phyloP scores from a whole-genome alignment of 371 early-diverging fungal genomes.

The Gilbertella persicaria region DNA sequence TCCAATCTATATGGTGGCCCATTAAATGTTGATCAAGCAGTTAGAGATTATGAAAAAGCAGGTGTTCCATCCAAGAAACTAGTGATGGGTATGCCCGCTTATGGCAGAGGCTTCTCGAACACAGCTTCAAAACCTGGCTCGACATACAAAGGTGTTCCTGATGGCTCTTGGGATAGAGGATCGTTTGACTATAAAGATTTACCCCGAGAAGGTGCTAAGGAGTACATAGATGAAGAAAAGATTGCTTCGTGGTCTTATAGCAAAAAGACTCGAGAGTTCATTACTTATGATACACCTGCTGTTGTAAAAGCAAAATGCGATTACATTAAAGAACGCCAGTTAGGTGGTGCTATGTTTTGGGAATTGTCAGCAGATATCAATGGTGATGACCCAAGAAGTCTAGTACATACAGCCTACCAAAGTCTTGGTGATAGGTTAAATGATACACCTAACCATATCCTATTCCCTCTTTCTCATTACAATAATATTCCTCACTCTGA shows the following conservation, averaged over 20 bases:
- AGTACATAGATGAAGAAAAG: constrained; percentile 66
- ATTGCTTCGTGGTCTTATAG: constrained; percentile 80
- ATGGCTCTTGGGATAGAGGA: constrained; percentile 86
- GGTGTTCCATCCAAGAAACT: constrained; percentile 25
- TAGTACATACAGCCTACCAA: constrained; percentile 42
- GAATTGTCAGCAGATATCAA: constrained; percentile 68
- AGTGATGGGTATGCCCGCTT: constrained; percentile 25
- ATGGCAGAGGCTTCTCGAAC: constrained; percentile 66
- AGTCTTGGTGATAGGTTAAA: constrained; percentile 24
- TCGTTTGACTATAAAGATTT: constrained; percentile 75
- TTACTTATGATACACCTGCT: constrained; percentile 82
- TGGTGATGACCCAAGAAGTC: constrained; percentile 42
- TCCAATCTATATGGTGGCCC: constrained; percentile 74
- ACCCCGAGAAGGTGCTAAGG: constrained; percentile 63
- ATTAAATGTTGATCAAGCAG: constrained; percentile 67
- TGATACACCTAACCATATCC: constrained; percentile 40
- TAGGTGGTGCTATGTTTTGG: constrained; percentile 90
- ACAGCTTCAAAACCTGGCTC: constrained; percentile 54
- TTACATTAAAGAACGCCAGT: constrained; percentile 61
- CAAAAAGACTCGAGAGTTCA: constrained; percentile 61
- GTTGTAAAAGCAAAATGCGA: constrained; percentile 73
- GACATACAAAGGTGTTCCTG: constrained; percentile 62
- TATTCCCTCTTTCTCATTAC: constrained; percentile 50
- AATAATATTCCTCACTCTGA: constrained; percentile 40
- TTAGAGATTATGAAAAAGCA: constrained; percentile 9